phyloP scores from a whole-genome alignment of 805 yeast species.

The Lachancea meyersii region DNA sequence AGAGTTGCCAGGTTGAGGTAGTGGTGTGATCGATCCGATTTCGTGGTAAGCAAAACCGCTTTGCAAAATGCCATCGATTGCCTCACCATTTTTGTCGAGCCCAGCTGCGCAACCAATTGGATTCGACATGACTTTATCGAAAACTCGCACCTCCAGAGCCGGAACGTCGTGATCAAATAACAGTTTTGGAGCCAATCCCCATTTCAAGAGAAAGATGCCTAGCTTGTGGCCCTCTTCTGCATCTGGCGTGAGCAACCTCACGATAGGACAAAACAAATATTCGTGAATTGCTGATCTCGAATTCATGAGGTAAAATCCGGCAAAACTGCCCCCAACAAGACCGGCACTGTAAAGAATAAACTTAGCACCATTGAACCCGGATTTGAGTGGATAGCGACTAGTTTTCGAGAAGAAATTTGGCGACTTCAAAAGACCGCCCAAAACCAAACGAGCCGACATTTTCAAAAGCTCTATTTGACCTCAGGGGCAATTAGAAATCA shows the following conservation, averaged over 20 bases:
- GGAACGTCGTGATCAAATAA: conserved; percentile 48
- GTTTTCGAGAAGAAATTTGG: conserved; percentile 8
- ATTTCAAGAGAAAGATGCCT: conserved; percentile 64
- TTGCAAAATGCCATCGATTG: conserved; percentile 70
- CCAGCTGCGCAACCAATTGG: conserved; percentile 97
- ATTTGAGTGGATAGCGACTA: conserved; percentile 11
- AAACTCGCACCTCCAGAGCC: conserved; percentile 52
- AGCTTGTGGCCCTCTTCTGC: conserved; percentile 83
- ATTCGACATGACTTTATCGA: conserved; percentile 56
- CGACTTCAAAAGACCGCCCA: neutral
- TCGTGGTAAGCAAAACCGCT: conserved; percentile 87
- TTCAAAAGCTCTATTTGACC: neutral
- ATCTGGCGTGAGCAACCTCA: conserved; percentile 55
- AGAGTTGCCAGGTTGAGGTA: conserved; percentile 94
- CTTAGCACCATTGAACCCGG: conserved; percentile 16
- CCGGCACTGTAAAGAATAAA: conserved; percentile 22
- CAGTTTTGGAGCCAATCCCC: conserved; percentile 60
- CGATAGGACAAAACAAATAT: conserved; percentile 69
- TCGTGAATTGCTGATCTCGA: conserved; percentile 81
- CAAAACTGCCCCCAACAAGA: conserved; percentile 34
- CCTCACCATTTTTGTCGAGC: conserved; percentile 88
- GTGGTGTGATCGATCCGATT: conserved; percentile 88
- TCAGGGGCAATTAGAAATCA: too few relatives aligned
- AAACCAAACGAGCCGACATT: conserved; percentile 1
- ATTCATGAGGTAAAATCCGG: conserved; percentile 55